phyloP scores from a whole-genome alignment of 805 yeast species.

The Saturnispora ahearnii region DNA sequence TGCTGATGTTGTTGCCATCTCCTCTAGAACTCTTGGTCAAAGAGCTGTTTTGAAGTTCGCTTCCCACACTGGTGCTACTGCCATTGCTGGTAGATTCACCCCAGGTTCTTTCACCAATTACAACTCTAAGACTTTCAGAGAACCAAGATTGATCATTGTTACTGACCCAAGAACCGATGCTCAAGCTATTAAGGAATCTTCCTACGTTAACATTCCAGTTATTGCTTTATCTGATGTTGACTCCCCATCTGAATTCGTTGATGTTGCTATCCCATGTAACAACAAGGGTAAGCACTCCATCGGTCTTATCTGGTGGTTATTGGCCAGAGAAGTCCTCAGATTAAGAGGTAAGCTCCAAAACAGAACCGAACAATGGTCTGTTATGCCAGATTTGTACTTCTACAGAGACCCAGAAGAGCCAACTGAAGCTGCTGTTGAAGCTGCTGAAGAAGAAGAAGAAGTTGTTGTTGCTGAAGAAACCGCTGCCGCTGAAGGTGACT shows the following conservation, averaged over 20 bases:
- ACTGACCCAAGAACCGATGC: constrained; percentile 99
- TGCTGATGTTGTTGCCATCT: constrained; percentile 96
- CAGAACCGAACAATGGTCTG: constrained; percentile 96
- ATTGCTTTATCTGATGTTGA: constrained; percentile 98
- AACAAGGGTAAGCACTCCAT: constrained; percentile 99
- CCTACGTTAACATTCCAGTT: constrained; percentile 99
- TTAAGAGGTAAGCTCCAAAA: constrained; percentile 95
- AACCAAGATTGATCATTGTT: constrained; percentile 98
- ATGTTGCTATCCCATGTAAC: constrained; percentile 99
- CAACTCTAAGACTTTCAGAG: constrained; percentile 99
- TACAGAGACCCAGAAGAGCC: constrained; percentile 99
- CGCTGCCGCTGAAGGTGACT: constrained; percentile 35
- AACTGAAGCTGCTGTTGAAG: constrained; percentile 64
- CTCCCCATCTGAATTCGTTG: constrained; percentile 98
- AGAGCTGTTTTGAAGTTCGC: constrained; percentile 99
- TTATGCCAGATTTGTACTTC: constrained; percentile 99
- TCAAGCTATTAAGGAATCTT: constrained; percentile 99
- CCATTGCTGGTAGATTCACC: constrained; percentile 99
- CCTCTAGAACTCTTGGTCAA: constrained; percentile 99
- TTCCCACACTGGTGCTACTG: constrained; percentile 99
- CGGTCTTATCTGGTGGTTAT: constrained; percentile 99
- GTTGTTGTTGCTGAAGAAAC: constrained; percentile 44
- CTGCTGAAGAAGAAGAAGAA: constrained; percentile 53
- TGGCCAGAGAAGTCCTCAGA: constrained; percentile 98
- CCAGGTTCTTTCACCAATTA: constrained; percentile 99